A percentile compares a stretch with the other conserved stretches of the same genome.
Conservation (phyloP, 768 basidiomycete species). For the Leccinum broughii region DNA sequence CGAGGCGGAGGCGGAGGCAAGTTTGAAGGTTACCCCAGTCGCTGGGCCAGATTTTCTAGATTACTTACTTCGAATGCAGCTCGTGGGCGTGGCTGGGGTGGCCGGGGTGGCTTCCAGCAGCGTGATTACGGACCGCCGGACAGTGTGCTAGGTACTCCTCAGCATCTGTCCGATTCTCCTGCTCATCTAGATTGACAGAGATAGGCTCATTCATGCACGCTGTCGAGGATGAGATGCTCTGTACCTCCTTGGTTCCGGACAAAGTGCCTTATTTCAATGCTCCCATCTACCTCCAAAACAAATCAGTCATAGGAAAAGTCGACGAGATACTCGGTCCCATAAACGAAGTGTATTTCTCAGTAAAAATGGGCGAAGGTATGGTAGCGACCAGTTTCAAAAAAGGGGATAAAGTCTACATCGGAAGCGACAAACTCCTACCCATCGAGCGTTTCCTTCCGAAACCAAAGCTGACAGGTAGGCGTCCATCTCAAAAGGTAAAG, state of each 20-base stretch:
- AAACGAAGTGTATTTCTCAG: conserved; percentile 96
- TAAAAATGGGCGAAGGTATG: conserved; percentile 97
- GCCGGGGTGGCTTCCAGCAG: conserved; percentile 71
- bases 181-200: conserved; percentile 50
- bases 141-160: conserved; percentile 59
- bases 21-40: neutral
- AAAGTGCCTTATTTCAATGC: conserved; percentile 99
- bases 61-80: conserved; percentile 31
- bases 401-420: conserved; percentile 98
- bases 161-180: neutral
- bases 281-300: conserved; percentile 96
- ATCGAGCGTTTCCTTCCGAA: conserved; percentile 97
- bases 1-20: conserved; percentile 59
- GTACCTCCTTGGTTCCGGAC: conserved; percentile 77
- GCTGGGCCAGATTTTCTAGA: neutral
- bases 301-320: conserved; percentile 93
- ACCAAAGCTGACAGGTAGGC: conserved; percentile 81
- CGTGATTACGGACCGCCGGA: conserved; percentile 80
- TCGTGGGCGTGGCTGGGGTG: conserved; percentile 67
- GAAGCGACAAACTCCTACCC: conserved; percentile 94
- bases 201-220: conserved; percentile 92
- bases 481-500: conserved; percentile 22
- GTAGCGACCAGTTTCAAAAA: conserved; percentile 94
- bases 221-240: conserved; percentile 98
- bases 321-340: conserved; percentile 99